Evolutionary conservation across 2,329 filamentous ascomycete genomes (phyloP).

Genomic region (Colletotrichum sojae): DNA sequence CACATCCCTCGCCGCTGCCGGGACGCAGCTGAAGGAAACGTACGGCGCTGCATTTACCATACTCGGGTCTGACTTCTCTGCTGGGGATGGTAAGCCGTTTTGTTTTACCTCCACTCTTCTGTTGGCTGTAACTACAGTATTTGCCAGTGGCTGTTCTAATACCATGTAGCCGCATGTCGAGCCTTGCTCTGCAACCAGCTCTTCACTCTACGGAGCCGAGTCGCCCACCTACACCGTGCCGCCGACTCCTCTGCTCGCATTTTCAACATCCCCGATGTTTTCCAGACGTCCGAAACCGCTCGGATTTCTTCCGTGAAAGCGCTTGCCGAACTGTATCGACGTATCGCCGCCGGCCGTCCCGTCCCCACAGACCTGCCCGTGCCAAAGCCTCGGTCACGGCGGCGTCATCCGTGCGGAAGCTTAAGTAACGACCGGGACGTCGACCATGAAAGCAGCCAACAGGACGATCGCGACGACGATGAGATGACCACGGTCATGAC

Average conservation of each 20-base stretch:
- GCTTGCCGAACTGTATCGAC: conserved; percentile 53
- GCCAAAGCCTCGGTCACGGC: conserved; percentile 43
- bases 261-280: conserved; percentile 51
- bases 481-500: conserved; percentile 45
- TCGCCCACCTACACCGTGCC: conserved; percentile 46
- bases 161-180: conserved; percentile 43
- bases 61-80: conserved; percentile 52
- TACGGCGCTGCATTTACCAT: conserved; percentile 52
- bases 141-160: conserved; percentile 4
- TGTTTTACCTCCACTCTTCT: neutral
- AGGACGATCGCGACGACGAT: conserved; percentile 43
- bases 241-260: conserved; percentile 43
- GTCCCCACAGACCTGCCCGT: conserved; percentile 48
- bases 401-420: conserved; percentile 14
- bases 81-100: conserved; percentile 51
- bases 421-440: conserved; percentile 15
- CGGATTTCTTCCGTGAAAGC: conserved; percentile 50
- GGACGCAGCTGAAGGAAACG: conserved; percentile 48
- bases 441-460: neutral
- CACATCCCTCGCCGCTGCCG: conserved; percentile 52
- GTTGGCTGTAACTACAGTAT: neutral
- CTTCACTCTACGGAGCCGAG: conserved; percentile 43
- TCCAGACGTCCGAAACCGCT: conserved; percentile 52
- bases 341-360: conserved; percentile 49
- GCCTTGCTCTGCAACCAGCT: conserved; percentile 49